These are phyloP conservation scores for Alternaria infectoria DNA, from an alignment of 2,329 filamentous ascomycete species.

Conservation along the genomic window DNA sequence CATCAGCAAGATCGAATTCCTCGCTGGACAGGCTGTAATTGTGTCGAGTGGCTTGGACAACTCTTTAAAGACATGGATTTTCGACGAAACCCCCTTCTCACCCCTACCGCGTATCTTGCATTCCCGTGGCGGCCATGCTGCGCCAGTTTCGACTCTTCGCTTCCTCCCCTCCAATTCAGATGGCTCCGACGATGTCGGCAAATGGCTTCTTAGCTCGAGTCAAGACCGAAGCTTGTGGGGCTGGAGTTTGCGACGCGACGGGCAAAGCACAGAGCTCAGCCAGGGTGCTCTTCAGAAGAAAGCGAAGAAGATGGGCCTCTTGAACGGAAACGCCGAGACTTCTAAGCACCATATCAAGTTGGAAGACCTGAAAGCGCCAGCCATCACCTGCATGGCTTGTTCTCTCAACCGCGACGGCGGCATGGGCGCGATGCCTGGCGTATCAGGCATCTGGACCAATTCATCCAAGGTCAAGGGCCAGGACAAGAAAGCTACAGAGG, in stretches of 20 bases:
- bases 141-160: conserved; percentile 78
- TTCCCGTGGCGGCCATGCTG: conserved; percentile 85
- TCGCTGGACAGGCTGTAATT: conserved; percentile 86
- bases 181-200: conserved; percentile 84
- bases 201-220: conserved; percentile 92
- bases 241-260: conserved; percentile 92
- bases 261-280: conserved; percentile 90
- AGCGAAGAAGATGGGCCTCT: conserved; percentile 83
- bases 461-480: conserved; percentile 64
- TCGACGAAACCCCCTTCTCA: conserved; percentile 89
- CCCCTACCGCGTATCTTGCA: conserved; percentile 86
- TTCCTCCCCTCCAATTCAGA: conserved; percentile 91
- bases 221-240: conserved; percentile 93
- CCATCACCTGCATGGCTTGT: conserved; percentile 89
- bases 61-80: conserved; percentile 94
- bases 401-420: conserved; percentile 94
- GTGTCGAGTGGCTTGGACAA: conserved; percentile 93
- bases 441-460: conserved; percentile 84
- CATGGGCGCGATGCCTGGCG: conserved; percentile 82
- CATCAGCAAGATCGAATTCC: conserved; percentile 86
- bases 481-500: conserved; percentile 74
- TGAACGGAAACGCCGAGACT: conserved; percentile 63
- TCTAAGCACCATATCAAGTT: conserved; percentile 69
- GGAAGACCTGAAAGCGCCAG: conserved; percentile 81
- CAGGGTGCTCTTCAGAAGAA: conserved; percentile 89